Base-by-base conservation (phyloP, 352 stramenopile species). In the Discostella stelligera region DNA sequence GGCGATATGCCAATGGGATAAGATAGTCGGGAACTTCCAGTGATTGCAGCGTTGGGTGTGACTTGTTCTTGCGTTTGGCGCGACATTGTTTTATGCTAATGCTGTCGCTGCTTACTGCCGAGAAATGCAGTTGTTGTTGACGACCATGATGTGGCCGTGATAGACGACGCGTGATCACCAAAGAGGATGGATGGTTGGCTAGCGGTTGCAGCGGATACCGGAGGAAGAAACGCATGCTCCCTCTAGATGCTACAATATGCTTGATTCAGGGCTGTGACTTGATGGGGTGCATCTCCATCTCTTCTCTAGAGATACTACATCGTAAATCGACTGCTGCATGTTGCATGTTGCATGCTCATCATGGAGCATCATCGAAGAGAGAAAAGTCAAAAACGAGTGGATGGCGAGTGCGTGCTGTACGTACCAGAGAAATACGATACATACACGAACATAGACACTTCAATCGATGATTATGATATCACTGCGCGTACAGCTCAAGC, bases 1-100 rank as follows among this genome's bases (percentile, higher is more conserved):
- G 25, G 14, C 63, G 63, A 53, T 71, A 71, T 25, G 63, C 63
- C 20, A 37, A 30, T 44, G 63, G 63, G 32, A 71, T 52, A 4
- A 71, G 48, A 53, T 71, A 71, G 16, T 60, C 49, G 30, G 49
- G 46, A 44, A 44, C 37, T 44, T 44, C 37, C 37, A 44, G 37
- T 44, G 13, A 44, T 44, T 44, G 37, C 2, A 44, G 37, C 37
- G 37, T 8, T 44, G 37, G 11, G 13, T 44, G 0, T 44, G 11
- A 3, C 11, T 44, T 44, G 3, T 44, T 44, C 37, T 44, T 44
- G 37, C 37, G 37, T 10, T 44, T 44, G 2, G 13, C 37, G 37
- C 37, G 37, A 44, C 37, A 3, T 44, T 44, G 37, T 44, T 44
- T 44, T 8, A 3, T 44, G 11, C 11, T 14, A 14, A 3, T 44